phyloP scores from a whole-genome alignment of 176 grass and related monocot genomes.

The Oryza coarctata region DNA sequence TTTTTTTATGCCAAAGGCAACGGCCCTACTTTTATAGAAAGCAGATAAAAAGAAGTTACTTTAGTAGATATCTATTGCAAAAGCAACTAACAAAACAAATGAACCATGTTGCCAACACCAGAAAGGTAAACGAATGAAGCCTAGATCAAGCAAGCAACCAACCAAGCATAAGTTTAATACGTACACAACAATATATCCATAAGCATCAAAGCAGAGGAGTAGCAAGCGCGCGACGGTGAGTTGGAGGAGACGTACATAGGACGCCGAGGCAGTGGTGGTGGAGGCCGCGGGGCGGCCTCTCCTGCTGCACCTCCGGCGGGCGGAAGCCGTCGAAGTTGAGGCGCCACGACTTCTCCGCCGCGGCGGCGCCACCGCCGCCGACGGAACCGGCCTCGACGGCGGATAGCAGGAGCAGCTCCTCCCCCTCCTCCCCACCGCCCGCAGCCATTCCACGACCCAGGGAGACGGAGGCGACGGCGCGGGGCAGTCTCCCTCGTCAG shows the following conservation, averaged over 20 bases:
- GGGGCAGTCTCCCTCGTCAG: background rate
- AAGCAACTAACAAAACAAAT: conserved; percentile 2
- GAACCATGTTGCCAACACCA: conserved; percentile 1
- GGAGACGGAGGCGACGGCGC: background rate
- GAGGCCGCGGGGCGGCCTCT: conserved; percentile 54
- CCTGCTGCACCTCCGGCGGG: conserved; percentile 49
- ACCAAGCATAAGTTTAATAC: background rate
- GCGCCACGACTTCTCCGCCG: conserved; percentile 44
- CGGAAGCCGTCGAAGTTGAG: conserved; percentile 66
- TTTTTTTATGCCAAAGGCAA: background rate
- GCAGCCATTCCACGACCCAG: conserved; percentile 30
- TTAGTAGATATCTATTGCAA: background rate
- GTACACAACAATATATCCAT: background rate
- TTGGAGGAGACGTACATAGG: conserved; percentile 43
- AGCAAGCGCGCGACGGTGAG: background rate
- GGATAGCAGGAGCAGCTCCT: conserved; percentile 50
- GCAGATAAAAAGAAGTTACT: background rate
- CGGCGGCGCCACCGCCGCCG: background rate
- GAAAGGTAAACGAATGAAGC: background rate
- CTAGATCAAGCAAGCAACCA: background rate
- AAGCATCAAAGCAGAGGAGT: background rate
- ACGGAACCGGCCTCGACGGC: conserved; percentile 33
- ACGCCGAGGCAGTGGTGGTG: conserved; percentile 77
- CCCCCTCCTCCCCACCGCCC: conserved; percentile 1
- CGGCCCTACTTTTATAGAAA: background rate